Evolutionary conservation across 495 filamentous ascomycete genomes (phyloP).

Genomic region (Podospora didyma): DNA sequence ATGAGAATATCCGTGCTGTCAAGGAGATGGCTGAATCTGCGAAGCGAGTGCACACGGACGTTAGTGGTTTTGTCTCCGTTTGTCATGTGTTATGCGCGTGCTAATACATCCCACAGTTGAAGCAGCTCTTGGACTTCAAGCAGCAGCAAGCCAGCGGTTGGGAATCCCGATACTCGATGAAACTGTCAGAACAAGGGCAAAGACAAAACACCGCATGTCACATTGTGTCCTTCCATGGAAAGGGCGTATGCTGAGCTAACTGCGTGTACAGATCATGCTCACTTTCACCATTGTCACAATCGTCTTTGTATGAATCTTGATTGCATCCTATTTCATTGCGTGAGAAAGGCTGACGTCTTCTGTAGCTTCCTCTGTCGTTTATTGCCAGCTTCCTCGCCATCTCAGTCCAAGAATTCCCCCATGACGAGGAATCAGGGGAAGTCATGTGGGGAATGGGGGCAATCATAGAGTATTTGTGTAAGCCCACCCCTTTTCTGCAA

Average conservation of each 20-base stretch:
- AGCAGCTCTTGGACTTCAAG: slow-evolving; percentile 3
- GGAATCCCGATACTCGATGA: slow-evolving; percentile 5
- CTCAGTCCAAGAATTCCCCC: background rate
- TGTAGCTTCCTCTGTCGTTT: slow-evolving; percentile 1
- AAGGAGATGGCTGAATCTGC: slow-evolving; percentile 4
- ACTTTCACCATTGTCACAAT: slow-evolving; percentile 2
- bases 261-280: background rate
- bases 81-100: background rate
- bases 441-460: background rate
- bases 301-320: background rate
- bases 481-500: background rate
- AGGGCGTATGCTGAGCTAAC: background rate
- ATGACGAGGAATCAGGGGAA: background rate
- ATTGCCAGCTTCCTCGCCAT: slow-evolving; percentile 6
- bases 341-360: background rate
- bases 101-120: background rate
- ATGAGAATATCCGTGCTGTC: background rate
- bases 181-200: slow-evolving; percentile 4
- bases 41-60: slow-evolving; percentile 2
- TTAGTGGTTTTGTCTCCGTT: background rate
- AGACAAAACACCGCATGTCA: slow-evolving; percentile 2
- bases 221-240: background rate
- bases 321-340: background rate
- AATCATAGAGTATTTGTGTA: background rate
- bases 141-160: slow-evolving; percentile 7